Conservation (phyloP, 345 rosid genomes). For the Citrus sinensis region DVS_A1.0 CM039163.1:7691001-7691500, state of each 20-base stretch:
- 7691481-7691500: background rate
- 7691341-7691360: background rate
- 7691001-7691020: conserved; percentile 61
- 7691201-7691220: too few species aligned
- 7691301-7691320: background rate
- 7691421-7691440: background rate
- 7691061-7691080: background rate
- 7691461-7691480: background rate
- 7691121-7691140: background rate
- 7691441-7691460: background rate
- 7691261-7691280: background rate
- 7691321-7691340: too few species aligned
- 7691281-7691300: background rate
- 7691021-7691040: conserved; percentile 59
- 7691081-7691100: background rate
- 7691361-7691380: background rate
- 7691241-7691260: background rate
- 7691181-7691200: background rate
- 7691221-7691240: too few species aligned
- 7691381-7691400: too few species aligned
- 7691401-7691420: background rate
- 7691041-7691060: conserved; percentile 8
- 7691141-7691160: too few species aligned
- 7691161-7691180: background rate
- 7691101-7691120: conserved; percentile 13